Evolutionary conservation across 2,329 filamentous ascomycete genomes (phyloP).

Genomic region (Pestalotiopsis fici): DNA sequence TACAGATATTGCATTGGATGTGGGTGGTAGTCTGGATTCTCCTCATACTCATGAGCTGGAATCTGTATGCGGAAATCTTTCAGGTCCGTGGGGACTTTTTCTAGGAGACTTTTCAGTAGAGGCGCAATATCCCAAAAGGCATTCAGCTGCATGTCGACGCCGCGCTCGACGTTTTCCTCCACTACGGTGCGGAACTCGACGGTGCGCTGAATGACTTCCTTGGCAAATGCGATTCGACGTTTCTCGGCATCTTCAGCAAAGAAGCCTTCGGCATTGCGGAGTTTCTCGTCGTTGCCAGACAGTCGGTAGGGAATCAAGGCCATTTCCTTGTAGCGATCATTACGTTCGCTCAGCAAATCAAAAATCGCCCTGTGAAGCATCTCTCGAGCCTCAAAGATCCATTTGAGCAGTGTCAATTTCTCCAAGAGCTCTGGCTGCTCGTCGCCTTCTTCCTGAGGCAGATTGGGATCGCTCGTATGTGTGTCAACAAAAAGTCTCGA

Average conservation of each 20-base stretch:
- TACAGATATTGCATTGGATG: constrained; percentile 92
- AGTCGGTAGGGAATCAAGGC: constrained; percentile 79
- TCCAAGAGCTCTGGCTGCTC: constrained; percentile 92
- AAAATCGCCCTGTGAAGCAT: constrained; percentile 82
- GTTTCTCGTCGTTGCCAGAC: constrained; percentile 76
- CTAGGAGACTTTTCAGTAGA: constrained; percentile 73
- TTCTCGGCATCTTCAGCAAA: constrained; percentile 78
- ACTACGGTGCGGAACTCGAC: constrained; percentile 78
- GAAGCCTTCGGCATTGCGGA: constrained; percentile 77
- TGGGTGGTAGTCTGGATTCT: constrained; percentile 79
- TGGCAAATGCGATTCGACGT: constrained; percentile 70
- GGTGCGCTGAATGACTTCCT: constrained; percentile 71
- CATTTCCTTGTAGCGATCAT: constrained; percentile 82
- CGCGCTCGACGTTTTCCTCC: constrained; percentile 81
- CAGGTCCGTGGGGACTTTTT: constrained; percentile 70
- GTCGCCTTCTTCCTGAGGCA: constrained; percentile 92
- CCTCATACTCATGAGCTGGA: constrained; percentile 75
- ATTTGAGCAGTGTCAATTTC: constrained; percentile 91
- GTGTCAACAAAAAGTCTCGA: constrained; percentile 73
- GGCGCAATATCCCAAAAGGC: constrained; percentile 99
- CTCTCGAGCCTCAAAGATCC: constrained; percentile 96
- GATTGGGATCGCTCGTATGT: constrained; percentile 70
- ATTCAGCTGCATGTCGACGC: constrained; percentile 87
- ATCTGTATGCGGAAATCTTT: constrained; percentile 71
- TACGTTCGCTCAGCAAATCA: constrained; percentile 81